Base-by-base conservation (phyloP, 495 filamentous ascomycete genomes). In the Penicillium argentinense region DNA sequence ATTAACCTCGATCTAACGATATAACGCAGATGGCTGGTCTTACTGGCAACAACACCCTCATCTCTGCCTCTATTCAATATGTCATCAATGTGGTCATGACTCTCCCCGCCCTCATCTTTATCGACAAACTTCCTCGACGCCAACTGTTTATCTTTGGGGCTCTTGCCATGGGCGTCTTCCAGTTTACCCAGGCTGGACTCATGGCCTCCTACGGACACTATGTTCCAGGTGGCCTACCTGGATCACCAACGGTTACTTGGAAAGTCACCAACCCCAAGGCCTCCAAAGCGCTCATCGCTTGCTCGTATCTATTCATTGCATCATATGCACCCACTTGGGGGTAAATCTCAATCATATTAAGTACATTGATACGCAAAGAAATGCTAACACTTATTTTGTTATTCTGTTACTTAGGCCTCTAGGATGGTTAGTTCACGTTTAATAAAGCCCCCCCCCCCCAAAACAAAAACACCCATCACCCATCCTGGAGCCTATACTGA, bases 21-120 rank as follows among this genome's bases (percentile, higher is more conserved):
- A 17, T 11, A 23, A 3, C 0, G 3, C 22, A 56, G 54, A 57
- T 56, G 48, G 75, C 21, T 78, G 83, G 55, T 12, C 29, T 58
- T 2, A 41, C 43, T 12, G 55, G 55, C 1, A 58, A 58, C 24
- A 51, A 29, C 7, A 79, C 83, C 3, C 76, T 89, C 8, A 71
- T 87, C 21, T 84, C 85, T 2, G 79, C 87, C 3, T 85, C 83
- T 0, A 84, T 91, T 40, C 86, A 89, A 53, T 91, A 90, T 60
- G 79, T 89, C 40, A 82, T 91, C 63, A 88, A 88, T 63, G 83
- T 88, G 2, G 69, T 72, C 16, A 60, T 89, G 47, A 88, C 84
- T 8, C 51, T 84, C 3, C 80, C 80, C 0, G 80, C 80, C 3
- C 76, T 86, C 26, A 50, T 85, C 11, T 81, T 74, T 54, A 71